Evolutionary conservation across 768 basidiomycete genomes (phyloP), one percentile per base, ranked within the genome.

Genomic region (Collybia sp.): DNA sequence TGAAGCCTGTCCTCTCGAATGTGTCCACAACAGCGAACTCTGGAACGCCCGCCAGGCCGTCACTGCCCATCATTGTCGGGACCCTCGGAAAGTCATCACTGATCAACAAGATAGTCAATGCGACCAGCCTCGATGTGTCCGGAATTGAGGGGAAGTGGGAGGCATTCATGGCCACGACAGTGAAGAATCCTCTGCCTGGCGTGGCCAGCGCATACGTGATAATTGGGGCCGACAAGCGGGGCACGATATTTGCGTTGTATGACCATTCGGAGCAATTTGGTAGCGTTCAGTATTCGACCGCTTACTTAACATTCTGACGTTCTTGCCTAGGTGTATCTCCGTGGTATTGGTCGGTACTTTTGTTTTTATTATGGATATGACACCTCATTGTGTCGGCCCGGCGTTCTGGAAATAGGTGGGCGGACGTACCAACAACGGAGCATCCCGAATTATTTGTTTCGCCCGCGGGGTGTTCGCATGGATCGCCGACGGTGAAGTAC

Each of bases 251-350:
- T 54, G 80, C 73, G 2, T 53, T 86, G 30, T 85, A 85, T 55
- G 82, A 83, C 55, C 76, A 82, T 46, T 80, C 79, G 9, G 83
- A 86, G 57, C 83, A 85, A 55, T 78, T 85, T 57, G 83, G 83
- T 76, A 36, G 53, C 49, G n/a, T 3, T 20, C 32, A 45, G 33
- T 30, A 3, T 36, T 4, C 9, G 32, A 25, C 25, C 12, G 13
- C 31, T 38, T 41, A 32, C 17, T 42, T 43, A 38, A 35, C 31
- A 45, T 6, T n/a, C 31, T 40, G 44, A 39, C 40, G 43, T 30
- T 40, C 15, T 31, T 42, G 41, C 48, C 13, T 34, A 81, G 79
- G 80, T 46, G 80, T 83, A 30, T 82, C 80, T 15, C 82, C 82
- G n/a, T 83, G 82, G 80, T 80, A 76, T 49, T 83, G 78, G 78